These are phyloP conservation scores for Spathaspora girioi DNA, from an alignment of 805 yeast genomes.

Conservation along the genomic window DNA sequence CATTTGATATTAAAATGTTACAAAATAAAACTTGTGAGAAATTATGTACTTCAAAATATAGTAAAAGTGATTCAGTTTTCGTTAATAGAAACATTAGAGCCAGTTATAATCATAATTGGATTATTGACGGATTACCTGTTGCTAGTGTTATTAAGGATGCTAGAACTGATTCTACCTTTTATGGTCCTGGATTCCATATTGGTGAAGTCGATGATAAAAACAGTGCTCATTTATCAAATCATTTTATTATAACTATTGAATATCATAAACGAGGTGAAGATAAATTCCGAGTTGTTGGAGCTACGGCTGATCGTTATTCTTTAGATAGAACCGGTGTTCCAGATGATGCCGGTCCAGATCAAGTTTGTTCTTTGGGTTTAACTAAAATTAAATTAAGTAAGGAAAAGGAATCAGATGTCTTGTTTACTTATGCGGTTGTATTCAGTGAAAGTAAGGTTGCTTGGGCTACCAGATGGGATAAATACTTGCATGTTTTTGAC, in stretches of 20 bases:
- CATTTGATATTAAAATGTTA: constrained; percentile 77
- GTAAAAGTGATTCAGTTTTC: constrained; percentile 65
- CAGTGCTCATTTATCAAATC: constrained; percentile 68
- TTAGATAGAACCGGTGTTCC: constrained; percentile 28
- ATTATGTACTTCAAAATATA: constrained; percentile 63
- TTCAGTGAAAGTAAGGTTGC: constrained; percentile 69
- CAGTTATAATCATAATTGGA: constrained; percentile 88
- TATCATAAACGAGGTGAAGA: constrained; percentile 72
- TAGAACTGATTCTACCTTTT: constrained; percentile 58
- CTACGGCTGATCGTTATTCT: constrained; percentile 70
- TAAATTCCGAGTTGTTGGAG: constrained; percentile 87
- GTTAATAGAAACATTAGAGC: constrained; percentile 76
- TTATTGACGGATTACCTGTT: constrained; percentile 92
- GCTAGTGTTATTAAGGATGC: constrained; percentile 60
- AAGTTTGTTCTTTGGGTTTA: constrained; percentile 27
- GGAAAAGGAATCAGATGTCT: constrained; percentile 53
- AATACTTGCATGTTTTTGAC: constrained; percentile 85
- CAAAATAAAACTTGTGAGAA: constrained; percentile 62
- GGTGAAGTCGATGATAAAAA: constrained; percentile 63
- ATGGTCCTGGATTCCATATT: constrained; percentile 77
- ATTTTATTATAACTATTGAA: constrained; percentile 73
- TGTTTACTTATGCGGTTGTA: constrained; percentile 78
- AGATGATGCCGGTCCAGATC: constrained; percentile 18
- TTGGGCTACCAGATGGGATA: constrained; percentile 99
- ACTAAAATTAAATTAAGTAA: constrained; percentile 48